A percentile compares a stretch with the other conserved stretches of the same genome.
These are phyloP conservation scores for Fusarium virguliforme DNA, from an alignment of 2,329 filamentous ascomycete species.

Conservation along the genomic window DNA sequence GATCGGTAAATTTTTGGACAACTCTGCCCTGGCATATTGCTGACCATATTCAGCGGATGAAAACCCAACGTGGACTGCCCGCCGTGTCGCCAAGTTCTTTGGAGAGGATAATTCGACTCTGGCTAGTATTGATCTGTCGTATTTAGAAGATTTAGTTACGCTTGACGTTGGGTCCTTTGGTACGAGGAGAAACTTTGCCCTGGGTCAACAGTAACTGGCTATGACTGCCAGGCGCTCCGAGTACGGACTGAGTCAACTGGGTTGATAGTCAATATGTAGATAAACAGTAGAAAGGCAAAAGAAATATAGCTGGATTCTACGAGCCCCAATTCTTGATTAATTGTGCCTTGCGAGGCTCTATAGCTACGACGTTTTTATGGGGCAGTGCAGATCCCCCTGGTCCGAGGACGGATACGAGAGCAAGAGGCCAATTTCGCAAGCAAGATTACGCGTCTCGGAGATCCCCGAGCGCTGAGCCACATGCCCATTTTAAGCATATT, in stretches of 20 bases:
- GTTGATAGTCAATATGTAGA: neutral
- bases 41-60: constrained; percentile 41
- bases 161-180: constrained; percentile 4
- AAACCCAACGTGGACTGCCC: constrained; percentile 47
- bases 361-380: neutral
- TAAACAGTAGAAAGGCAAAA: neutral
- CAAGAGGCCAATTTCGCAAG: neutral
- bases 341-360: neutral
- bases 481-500: constrained; percentile 11
- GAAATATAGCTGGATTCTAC: neutral
- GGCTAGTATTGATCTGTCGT: constrained; percentile 32
- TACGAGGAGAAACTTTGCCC: neutral
- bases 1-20: constrained; percentile 43
- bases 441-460: constrained; percentile 12
- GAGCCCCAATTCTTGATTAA: neutral
- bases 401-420: neutral
- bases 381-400: neutral
- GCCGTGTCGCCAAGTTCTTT: constrained; percentile 41
- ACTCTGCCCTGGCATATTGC: neutral
- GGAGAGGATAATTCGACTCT: constrained; percentile 18
- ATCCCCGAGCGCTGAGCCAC: constrained; percentile 14
- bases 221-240: neutral
- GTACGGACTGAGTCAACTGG: neutral
- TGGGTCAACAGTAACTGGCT: neutral
- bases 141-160: constrained; percentile 41